Conservation (phyloP, 1,284 basidiomycete species). For the Thelephora terrestris region DNA sequence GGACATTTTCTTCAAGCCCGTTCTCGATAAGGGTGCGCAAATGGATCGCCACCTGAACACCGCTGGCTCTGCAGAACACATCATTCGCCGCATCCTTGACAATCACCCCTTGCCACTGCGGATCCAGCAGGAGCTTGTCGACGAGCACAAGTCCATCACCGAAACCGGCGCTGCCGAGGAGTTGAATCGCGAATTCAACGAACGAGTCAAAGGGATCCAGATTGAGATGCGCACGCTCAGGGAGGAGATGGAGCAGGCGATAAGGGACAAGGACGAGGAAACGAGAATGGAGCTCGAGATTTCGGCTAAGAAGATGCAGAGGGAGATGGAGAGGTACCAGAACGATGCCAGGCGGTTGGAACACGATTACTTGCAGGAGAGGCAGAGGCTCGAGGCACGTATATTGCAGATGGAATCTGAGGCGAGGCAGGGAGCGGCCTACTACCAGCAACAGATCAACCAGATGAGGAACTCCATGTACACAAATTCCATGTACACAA, state of each 20-base stretch:
- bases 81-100: conserved; percentile 8
- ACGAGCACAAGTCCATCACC: conserved; percentile 14
- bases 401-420: no score
- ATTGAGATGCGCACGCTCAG: not conserved
- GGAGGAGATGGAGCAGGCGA: not conserved
- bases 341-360: not conserved
- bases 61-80: conserved; percentile 7
- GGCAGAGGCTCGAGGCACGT: no score
- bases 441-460: no score
- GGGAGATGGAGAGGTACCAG: not conserved
- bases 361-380: not conserved
- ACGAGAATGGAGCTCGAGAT: not conserved
- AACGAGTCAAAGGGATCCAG: not conserved
- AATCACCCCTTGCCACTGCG: conserved; percentile 7
- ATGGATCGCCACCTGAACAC: conserved; percentile 14
- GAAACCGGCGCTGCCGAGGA: not conserved
- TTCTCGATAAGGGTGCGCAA: conserved; percentile 4
- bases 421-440: no score
- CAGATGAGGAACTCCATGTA: no score
- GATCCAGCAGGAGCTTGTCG: conserved; percentile 16
- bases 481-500: no score
- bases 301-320: not conserved
- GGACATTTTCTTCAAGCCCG: no score
- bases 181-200: not conserved
- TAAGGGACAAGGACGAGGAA: not conserved